These are phyloP conservation scores for Pisolithus thermaeus DNA, from an alignment of 1,284 basidiomycete genomes.

Conservation along the genomic window DNA sequence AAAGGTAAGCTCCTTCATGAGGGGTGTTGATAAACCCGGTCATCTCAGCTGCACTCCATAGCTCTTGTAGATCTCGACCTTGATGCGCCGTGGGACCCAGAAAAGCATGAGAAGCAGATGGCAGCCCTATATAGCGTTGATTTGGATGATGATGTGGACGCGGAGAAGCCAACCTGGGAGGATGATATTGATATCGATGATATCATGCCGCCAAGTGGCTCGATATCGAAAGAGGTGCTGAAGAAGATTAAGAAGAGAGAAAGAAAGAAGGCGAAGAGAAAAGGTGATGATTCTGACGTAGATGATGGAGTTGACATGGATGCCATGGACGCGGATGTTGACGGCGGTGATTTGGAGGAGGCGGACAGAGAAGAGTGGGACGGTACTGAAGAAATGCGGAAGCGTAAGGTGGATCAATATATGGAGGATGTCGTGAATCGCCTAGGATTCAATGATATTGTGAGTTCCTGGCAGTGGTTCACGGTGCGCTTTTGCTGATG, in stretches of 20 bases:
- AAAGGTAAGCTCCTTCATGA: conserved; percentile 34
- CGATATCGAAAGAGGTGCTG: conserved; percentile 32
- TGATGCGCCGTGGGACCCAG: conserved; percentile 81
- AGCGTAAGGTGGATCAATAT: conserved; percentile 74
- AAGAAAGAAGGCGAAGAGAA: conserved; percentile 51
- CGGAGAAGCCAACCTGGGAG: conserved; percentile 82
- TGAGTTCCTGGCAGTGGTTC: conserved; percentile 34
- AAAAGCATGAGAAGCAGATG: conserved; percentile 77
- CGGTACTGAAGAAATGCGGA: conserved; percentile 83
- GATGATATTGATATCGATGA: conserved; percentile 82
- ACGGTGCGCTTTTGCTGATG: background rate
- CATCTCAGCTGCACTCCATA: conserved; percentile 18
- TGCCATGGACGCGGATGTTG: conserved; percentile 70
- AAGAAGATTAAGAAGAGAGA: conserved; percentile 49
- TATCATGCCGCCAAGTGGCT: conserved; percentile 40
- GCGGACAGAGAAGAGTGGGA: conserved; percentile 59
- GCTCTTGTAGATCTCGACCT: conserved; percentile 63
- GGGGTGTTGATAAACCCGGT: background rate
- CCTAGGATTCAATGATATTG: conserved; percentile 95
- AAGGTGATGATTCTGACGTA: conserved; percentile 31
- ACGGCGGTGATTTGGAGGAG: conserved; percentile 15
- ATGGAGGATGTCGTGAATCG: conserved; percentile 88
- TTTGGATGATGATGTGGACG: conserved; percentile 32
- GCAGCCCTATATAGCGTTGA: conserved; percentile 56
- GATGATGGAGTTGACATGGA: conserved; percentile 57